Evolutionary conservation across 164 flowering plant genomes (phyloP).

Genomic region (Chimonanthus salicifolius): DNA sequence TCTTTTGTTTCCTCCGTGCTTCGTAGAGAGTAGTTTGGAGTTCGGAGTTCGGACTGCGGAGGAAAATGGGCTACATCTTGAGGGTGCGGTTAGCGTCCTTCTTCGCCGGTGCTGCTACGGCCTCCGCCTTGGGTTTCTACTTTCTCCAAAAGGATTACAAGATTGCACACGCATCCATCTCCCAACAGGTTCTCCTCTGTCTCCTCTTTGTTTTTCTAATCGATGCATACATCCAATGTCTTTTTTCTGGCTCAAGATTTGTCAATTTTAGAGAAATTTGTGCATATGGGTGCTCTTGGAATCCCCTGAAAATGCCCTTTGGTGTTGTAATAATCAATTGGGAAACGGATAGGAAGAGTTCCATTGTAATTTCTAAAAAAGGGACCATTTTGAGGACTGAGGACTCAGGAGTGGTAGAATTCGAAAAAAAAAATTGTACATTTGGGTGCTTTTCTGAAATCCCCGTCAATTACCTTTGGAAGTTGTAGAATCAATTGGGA

Average conservation of each 20-base stretch:
- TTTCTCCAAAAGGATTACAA: slow-evolving; percentile 64
- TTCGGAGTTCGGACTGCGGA: neutral
- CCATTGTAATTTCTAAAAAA: too few species aligned
- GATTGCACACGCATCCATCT: slow-evolving; percentile 53
- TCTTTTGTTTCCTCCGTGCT: too few species aligned
- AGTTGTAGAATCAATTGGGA: neutral
- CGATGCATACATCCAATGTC: neutral
- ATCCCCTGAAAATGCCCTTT: too few species aligned
- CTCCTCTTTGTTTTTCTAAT: neutral
- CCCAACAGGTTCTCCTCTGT: slow-evolving; percentile 39
- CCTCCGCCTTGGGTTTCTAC: slow-evolving; percentile 52
- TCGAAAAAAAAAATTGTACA: too few species aligned
- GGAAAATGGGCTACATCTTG: slow-evolving; percentile 54
- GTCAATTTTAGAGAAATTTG: neutral
- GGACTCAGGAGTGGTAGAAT: too few species aligned
- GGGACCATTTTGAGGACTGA: too few species aligned
- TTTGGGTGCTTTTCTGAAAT: too few species aligned
- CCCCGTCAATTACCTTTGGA: too few species aligned
- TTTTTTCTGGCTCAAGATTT: neutral
- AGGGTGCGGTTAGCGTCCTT: slow-evolving; percentile 75
- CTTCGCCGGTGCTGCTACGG: slow-evolving; percentile 68
- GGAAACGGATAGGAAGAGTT: neutral
- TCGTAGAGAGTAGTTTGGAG: neutral
- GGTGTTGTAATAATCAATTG: neutral
- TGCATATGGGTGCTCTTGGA: neutral